Percentiles rank a stretch among this genome's conserved stretches.
Evolutionary conservation across 2,329 filamentous ascomycete species (phyloP).

Genomic region (Beauveria asiatica): DNA sequence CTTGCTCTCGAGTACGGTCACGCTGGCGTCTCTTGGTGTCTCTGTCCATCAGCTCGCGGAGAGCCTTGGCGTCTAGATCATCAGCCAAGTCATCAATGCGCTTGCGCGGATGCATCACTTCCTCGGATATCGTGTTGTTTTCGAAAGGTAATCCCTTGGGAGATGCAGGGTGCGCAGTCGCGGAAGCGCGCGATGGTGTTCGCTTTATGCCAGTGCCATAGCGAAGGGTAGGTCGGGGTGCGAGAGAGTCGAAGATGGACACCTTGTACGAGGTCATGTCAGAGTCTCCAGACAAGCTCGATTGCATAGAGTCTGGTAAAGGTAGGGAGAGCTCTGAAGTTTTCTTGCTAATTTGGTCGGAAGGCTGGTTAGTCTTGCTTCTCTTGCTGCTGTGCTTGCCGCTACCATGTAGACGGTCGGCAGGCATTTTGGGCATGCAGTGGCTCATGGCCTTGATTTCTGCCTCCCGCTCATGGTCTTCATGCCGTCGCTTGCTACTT

Average conservation of each 20-base stretch:
- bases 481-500: conserved; percentile 67
- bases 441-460: conserved; percentile 82
- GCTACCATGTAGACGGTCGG: conserved; percentile 40
- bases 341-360: conserved; percentile 49
- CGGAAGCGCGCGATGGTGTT: conserved; percentile 36
- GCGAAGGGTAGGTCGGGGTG: conserved; percentile 75
- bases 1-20: conserved; percentile 59
- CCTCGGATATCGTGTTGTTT: conserved; percentile 50
- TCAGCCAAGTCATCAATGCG: conserved; percentile 68
- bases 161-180: conserved; percentile 40
- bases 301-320: conserved; percentile 64
- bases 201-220: conserved; percentile 59
- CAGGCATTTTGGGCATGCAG: conserved; percentile 52
- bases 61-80: conserved; percentile 71
- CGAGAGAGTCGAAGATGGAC: conserved; percentile 70
- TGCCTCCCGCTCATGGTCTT: conserved; percentile 71
- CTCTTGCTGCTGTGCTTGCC: conserved; percentile 58
- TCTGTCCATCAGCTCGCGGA: conserved; percentile 84
- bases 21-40: conserved; percentile 73
- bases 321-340: conserved; percentile 69
- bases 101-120: conserved; percentile 51
- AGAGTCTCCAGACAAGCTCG: conserved; percentile 64
- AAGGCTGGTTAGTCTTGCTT: conserved; percentile 43
- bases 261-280: conserved; percentile 70
- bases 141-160: conserved; percentile 44